Percentiles rank a stretch among this genome's conserved stretches.
Conservation (phyloP, 164 flowering plant genomes). For the Euptelea pleiosperma region DNA sequence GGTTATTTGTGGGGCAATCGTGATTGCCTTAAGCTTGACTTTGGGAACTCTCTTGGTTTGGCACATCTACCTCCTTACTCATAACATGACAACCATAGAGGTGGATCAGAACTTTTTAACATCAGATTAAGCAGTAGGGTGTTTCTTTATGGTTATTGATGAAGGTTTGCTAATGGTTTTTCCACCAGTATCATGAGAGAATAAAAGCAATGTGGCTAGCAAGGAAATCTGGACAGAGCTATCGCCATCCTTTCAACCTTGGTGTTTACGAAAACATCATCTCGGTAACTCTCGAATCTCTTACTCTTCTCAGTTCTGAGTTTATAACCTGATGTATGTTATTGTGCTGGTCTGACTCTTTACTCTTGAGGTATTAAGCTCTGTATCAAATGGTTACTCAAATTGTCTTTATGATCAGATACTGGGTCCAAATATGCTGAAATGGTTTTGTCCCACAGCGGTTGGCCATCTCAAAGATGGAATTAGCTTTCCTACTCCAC, state of each 20-base stretch:
- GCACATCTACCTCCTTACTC: constrained; percentile 63
- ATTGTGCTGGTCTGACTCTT: neutral
- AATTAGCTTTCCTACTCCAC: constrained; percentile 43
- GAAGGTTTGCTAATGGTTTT: neutral
- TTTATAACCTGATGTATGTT: neutral
- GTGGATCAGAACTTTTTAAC: constrained; percentile 25
- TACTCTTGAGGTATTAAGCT: neutral
- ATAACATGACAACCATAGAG: constrained; percentile 81
- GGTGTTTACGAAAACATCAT: constrained; percentile 46
- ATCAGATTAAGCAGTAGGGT: neutral
- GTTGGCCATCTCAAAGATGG: constrained; percentile 64
- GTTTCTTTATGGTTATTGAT: constrained; percentile 5
- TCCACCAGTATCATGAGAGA: constrained; percentile 53
- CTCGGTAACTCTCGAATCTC: constrained; percentile 36
- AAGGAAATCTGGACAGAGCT: constrained; percentile 67
- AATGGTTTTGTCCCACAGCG: constrained; percentile 71
- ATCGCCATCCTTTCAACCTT: constrained; percentile 57
- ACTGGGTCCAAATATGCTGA: constrained; percentile 64
- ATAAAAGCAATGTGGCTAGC: constrained; percentile 66
- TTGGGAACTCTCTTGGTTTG: constrained; percentile 60
- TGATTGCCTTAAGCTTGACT: constrained; percentile 36
- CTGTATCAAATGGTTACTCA: neutral
- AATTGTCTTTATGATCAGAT: constrained; percentile 31
- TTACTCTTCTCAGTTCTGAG: constrained; percentile 14
- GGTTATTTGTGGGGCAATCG: constrained; percentile 39